phyloP scores from a whole-genome alignment of 2,329 filamentous ascomycete species.

The Hyphodiscus sp. region DNA sequence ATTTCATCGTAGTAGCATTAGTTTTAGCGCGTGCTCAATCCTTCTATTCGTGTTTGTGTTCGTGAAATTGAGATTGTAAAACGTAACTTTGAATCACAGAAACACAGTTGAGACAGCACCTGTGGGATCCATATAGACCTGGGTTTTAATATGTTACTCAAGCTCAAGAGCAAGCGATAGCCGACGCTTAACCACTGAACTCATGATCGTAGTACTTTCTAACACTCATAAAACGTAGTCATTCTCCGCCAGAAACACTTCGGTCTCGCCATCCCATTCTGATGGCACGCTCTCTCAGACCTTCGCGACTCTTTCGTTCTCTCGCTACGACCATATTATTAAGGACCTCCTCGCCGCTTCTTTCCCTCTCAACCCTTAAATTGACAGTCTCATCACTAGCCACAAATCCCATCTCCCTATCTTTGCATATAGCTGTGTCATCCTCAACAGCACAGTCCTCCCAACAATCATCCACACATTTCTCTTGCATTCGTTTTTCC shows the following conservation, averaged over 20 bases:
- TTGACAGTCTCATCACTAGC: not conserved
- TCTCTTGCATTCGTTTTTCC: slow-evolving; percentile 5
- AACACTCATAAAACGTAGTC: not conserved
- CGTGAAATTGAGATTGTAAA: too few species aligned
- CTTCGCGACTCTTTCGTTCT: not conserved
- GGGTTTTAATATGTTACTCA: slow-evolving; percentile 15
- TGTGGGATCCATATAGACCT: slow-evolving; percentile 9
- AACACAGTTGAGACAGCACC: too few species aligned
- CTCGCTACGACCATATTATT: not conserved
- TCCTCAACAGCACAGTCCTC: not conserved
- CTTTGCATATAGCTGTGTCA: not conserved
- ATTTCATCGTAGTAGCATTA: too few species aligned
- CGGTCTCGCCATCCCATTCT: slow-evolving; percentile 6
- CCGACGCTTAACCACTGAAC: not conserved
- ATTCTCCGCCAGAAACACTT: not conserved
- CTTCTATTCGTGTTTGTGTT: too few species aligned
- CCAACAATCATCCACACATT: not conserved
- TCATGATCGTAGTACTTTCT: not conserved
- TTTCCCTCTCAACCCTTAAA: not conserved
- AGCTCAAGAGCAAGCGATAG: slow-evolving; percentile 16
- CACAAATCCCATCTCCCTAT: not conserved
- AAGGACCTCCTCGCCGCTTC: not conserved
- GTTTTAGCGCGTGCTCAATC: too few species aligned
- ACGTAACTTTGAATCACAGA: too few species aligned
- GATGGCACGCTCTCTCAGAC: not conserved